Base-by-base conservation (phyloP, 2,329 filamentous ascomycete species). In the Fusarium agapanthi region DNA sequence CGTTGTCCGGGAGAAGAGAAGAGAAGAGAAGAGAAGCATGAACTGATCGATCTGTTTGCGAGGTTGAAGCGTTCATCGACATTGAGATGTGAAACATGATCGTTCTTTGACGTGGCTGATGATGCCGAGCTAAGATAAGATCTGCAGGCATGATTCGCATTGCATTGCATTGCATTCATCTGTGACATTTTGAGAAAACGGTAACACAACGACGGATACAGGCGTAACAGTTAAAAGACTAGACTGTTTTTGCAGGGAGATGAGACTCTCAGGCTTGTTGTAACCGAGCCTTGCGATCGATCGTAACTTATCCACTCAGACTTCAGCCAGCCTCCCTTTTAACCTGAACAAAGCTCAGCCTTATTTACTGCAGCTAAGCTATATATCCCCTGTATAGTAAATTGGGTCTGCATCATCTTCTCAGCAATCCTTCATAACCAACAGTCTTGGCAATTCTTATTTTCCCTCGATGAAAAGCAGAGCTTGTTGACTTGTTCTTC, bases 331-430 rank as follows among this genome's bases (percentile, higher is more conserved):
- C 67, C 65, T 69, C 45, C 58, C 59, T 59, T 57, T 37, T 32
- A 24, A 50, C 48, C 18, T 51, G n/a, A 51, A 50, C 50, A 28
- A 41, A 26, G 45, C 70, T 73, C 71, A 74, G 71, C 71, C 71
- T 74, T 73, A 73, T 67, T 57, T 73, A 73, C 68, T 57, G 55
- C 48, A 53, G 28, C 41, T 51, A 26, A 47, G 50, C 32, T 26
- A 53, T 45, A 38, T 38, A 65, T 26, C 66, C 66, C 58, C 32
- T 63, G 67, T 45, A 37, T 22, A 30, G 47, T 62, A 54, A 47
- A 58, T 47, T 51, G 45, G 63, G 50, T n/a, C 67, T 26, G 37
- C 20, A 43, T 54, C 45, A 51, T 64, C 57, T 62, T 24, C 53
- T 60, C 65, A 65, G 61, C 51, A 69, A 63, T 71, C 65, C 61